These are phyloP conservation scores for Sporothrix brasiliensis DNA, from an alignment of 2,329 filamentous ascomycete genomes.

Conservation along the genomic window DNA sequence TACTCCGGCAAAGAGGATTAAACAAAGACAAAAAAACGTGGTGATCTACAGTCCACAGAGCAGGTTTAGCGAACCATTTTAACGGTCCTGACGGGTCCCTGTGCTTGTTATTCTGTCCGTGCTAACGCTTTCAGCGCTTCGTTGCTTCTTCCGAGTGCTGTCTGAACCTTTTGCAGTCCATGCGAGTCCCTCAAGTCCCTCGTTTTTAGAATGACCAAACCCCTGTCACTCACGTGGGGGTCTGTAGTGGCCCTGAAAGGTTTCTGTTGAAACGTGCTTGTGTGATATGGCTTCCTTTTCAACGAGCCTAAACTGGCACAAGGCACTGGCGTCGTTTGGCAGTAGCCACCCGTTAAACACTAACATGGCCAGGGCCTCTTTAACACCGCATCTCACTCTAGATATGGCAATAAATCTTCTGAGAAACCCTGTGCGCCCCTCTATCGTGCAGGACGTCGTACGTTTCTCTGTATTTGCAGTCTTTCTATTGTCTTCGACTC, in stretches of 20 bases:
- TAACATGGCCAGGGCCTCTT: not conserved
- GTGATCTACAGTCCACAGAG: too few relatives aligned
- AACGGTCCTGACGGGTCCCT: too few relatives aligned
- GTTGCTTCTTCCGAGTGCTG: not conserved
- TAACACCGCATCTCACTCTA: not conserved
- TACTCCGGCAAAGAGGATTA: not conserved
- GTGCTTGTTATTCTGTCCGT: not conserved
- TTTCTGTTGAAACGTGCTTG: not conserved
- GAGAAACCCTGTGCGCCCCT: too few relatives aligned
- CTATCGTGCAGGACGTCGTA: not conserved
- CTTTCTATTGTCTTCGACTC: not conserved
- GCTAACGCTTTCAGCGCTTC: not conserved
- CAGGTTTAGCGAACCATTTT: too few relatives aligned
- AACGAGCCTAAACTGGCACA: slow-evolving; percentile 1
- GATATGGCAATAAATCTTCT: too few relatives aligned
- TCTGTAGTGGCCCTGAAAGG: slow-evolving; percentile 6
- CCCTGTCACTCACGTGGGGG: slow-evolving; percentile 26
- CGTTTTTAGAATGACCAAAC: not conserved
- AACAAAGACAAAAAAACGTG: not conserved
- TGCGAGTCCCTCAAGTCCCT: too few relatives aligned
- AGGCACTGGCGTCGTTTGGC: not conserved
- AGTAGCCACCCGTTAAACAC: not conserved
- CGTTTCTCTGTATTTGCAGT: not conserved
- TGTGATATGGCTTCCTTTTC: not conserved
- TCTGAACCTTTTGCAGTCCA: too few relatives aligned